phyloP scores from a whole-genome alignment of 805 yeast genomes.

The Saturnispora zaruensis region DNA sequence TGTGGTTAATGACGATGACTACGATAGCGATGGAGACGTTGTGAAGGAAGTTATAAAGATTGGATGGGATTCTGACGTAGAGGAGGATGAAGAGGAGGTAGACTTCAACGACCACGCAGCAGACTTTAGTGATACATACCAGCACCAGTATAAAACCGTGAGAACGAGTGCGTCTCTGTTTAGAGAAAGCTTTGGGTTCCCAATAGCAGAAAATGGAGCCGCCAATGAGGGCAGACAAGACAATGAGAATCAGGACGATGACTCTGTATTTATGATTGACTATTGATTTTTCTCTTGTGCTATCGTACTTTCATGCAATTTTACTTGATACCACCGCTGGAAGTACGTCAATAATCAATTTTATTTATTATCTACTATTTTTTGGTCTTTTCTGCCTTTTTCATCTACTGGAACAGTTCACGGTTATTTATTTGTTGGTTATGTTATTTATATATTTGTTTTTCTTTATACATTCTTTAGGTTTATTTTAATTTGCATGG shows the following conservation, averaged over 20 bases:
- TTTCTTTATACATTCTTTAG: background rate
- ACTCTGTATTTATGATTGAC: background rate
- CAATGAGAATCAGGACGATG: slow-evolving; percentile 5
- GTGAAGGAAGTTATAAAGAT: slow-evolving; percentile 6
- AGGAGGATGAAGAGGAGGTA: slow-evolving; percentile 11
- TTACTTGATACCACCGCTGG: background rate
- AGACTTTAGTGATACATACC: background rate
- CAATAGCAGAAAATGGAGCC: background rate
- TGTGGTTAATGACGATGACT: slow-evolving; percentile 3
- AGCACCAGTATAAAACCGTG: background rate
- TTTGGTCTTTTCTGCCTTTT: too few species aligned
- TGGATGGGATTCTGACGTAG: slow-evolving; percentile 3
- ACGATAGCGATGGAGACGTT: slow-evolving; percentile 8
- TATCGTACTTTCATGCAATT: background rate
- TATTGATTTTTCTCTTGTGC: background rate
- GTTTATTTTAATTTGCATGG: background rate
- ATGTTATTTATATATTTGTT: background rate
- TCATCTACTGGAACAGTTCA: background rate
- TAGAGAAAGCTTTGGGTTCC: background rate
- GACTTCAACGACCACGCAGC: background rate
- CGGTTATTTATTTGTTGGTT: background rate
- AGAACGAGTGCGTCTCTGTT: background rate
- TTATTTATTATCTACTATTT: background rate
- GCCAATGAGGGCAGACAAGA: background rate
- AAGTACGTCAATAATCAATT: background rate